Conservation (phyloP, 352 stramenopile genomes). For the Phytophthora meadii region DNA sequence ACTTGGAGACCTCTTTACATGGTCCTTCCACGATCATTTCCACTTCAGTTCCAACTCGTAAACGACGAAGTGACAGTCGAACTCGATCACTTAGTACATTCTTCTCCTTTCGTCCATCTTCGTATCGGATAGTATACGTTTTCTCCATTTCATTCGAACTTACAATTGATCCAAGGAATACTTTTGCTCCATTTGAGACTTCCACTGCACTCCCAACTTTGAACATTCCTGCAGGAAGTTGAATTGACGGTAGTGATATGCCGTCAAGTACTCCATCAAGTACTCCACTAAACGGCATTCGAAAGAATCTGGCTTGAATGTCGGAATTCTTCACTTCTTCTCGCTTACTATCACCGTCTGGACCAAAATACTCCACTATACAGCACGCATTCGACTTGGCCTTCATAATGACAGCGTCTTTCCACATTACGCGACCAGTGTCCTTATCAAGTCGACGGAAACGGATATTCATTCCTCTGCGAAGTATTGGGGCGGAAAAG, state of each 20-base stretch:
- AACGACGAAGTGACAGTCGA: slow-evolving; percentile 57
- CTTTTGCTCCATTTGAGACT: slow-evolving; percentile 47
- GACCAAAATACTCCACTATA: slow-evolving; percentile 47
- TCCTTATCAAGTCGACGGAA: slow-evolving; percentile 44
- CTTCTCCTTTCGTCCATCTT: slow-evolving; percentile 69
- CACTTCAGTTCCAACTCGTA: slow-evolving; percentile 70
- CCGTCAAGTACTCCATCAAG: slow-evolving; percentile 39
- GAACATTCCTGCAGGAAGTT: slow-evolving; percentile 41
- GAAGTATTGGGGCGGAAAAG: slow-evolving; percentile 43
- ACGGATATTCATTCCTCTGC: slow-evolving; percentile 59
- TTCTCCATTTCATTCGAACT: slow-evolving; percentile 50
- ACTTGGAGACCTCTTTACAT: slow-evolving; percentile 73
- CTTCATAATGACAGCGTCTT: slow-evolving; percentile 57
- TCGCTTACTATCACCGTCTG: slow-evolving; percentile 45
- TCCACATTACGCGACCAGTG: slow-evolving; percentile 39
- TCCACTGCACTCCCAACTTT: slow-evolving; percentile 58
- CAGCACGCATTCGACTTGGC: slow-evolving; percentile 55
- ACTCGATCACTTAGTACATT: slow-evolving; percentile 57
- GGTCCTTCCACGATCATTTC: slow-evolving; percentile 79
- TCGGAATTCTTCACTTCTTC: slow-evolving; percentile 57
- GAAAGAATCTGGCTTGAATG: slow-evolving; percentile 55
- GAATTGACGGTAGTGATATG: slow-evolving; percentile 43
- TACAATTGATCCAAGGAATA: slow-evolving; percentile 55
- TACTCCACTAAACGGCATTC: slow-evolving; percentile 40
- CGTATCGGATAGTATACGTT: slow-evolving; percentile 65